Evolutionary conservation across 164 flowering plant species (phyloP).

Genomic region (Kingdonia uniflora): DNA sequence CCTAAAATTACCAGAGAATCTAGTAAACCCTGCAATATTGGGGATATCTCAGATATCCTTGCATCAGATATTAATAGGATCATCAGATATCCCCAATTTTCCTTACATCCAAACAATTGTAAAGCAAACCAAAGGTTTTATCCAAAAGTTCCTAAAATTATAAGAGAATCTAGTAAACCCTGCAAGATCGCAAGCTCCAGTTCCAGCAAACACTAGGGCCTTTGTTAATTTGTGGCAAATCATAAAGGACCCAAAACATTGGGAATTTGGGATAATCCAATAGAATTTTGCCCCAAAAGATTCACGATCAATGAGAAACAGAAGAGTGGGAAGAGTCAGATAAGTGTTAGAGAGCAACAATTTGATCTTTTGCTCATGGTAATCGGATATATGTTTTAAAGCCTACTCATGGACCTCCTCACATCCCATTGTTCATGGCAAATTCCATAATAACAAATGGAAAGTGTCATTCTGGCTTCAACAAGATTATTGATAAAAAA

Average conservation of each 20-base stretch:
- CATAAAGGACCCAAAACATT: neutral
- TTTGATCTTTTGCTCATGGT: slow-evolving; percentile 4
- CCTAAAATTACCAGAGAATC: neutral
- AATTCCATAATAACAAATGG: no score
- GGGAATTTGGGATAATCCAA: slow-evolving; percentile 2
- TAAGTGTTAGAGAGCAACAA: slow-evolving; percentile 4
- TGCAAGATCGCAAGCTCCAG: slow-evolving; percentile 1
- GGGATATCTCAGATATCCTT: no score
- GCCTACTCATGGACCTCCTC: no score
- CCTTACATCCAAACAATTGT: neutral
- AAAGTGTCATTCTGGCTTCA: no score
- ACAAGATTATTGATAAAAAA: no score
- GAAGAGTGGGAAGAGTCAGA: neutral
- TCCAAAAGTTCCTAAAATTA: neutral
- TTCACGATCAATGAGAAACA: neutral
- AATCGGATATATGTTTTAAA: no score
- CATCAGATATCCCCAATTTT: neutral
- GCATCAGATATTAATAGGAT: neutral
- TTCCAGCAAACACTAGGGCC: neutral
- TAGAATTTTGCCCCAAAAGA: slow-evolving; percentile 1
- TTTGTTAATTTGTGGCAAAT: neutral
- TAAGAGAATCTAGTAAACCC: neutral
- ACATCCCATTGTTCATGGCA: no score
- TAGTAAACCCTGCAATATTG: slow-evolving; percentile 1
- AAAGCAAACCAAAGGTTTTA: neutral